Base-by-base conservation (phyloP, 139 green algal genomes). In the Eudorina sp. region DNA sequence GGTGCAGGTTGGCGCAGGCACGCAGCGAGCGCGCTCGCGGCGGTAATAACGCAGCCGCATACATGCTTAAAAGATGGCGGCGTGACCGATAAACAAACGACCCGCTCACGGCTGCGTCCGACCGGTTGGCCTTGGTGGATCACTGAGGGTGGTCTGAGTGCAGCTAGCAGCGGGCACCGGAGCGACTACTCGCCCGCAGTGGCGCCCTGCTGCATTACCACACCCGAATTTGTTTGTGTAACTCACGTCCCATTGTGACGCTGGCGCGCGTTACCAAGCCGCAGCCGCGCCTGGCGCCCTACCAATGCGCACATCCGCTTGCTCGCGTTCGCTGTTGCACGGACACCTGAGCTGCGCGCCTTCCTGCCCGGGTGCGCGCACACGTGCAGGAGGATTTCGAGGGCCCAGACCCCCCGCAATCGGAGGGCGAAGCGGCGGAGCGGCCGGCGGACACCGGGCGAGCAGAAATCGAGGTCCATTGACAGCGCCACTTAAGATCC, bases 401-500 rank as follows among this genome's bases (percentile, higher is more conserved):
- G 36, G 75, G 69, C 51, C 48, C 13, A 31, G 19, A n/a, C 13
- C 48, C 48, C 48, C 48, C 75, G 5, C 14, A 62, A 46, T 5
- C 27, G 27, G 48, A 55, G 48, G 11, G 13, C 9, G 66, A 68
- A 58, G 21, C 21, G 0, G 34, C n/a, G n/a, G 38, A 21, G 6
- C 51, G 51, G 19, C 53, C 34, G 53, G 45, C 75, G 18, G 77
- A 73, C 11, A 21, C 77, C 16, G 38, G 21, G 0, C 36, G 34
- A 18, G 53, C 38, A 40, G 53, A 84, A 19, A 60, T 84, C 27
- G 53, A 84, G 53, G 77, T 53, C 46, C 77, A 84, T 36, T 84
- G 23, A 72, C 62, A n/a, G n/a, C n/a, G n/a, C n/a, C n/a, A n/a
- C n/a, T n/a, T n/a, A n/a, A n/a, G n/a, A n/a, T n/a, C n/a, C n/a